Base-by-base conservation (phyloP, 2,329 filamentous ascomycete genomes). In the Knoxdaviesia capensis region DNA sequence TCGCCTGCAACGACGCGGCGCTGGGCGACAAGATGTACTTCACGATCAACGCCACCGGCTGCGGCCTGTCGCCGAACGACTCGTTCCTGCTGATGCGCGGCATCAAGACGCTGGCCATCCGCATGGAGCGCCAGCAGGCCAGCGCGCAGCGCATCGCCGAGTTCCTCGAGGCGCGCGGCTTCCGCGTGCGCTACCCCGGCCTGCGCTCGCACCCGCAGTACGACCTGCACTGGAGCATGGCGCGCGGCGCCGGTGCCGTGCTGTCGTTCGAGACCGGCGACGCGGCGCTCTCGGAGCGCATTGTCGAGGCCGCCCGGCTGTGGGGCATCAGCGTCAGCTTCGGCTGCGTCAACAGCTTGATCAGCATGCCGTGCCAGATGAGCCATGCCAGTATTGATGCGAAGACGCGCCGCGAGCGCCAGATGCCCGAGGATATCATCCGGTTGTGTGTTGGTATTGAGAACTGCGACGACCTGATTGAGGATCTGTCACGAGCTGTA, bases 361-460 rank as follows among this genome's bases (percentile, higher is more conserved):
- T 98, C 60, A 94, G 87, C 64, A 94, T 98, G 88, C 88, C 90
- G 6, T 98, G 90, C 63, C 86, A 88, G 54, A 98, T 98, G 92
- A 96, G 88, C 61, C 90, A 98, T 61, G 90, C 90, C 35, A 94
- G 85, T 56, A 98, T 98, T 54, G 90, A 96, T 56, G 83, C 86
- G 45, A 93, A 94, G 65, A 96, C 87, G 41, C 70, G 90, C 50
- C 69, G 75, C 52, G 86, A 93, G 62, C 73, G 87, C 48, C 79
- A 88, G 49, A 81, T 98, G 77, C 90, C 90, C 7, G 90, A 98
- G 61, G 90, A 98, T 57, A 80, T 98, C 46, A 96, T 98, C 52
- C 73, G 90, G 43, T 62, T 98, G 43, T 98, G 90, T 55, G 86
- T 98, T 38, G 90, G 90, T 38, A 98, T 98, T 53, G 90, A 98